A percentile compares a stretch with the other conserved stretches of the same genome.
phyloP scores from a whole-genome alignment of 2,329 filamentous ascomycete genomes.

The Sporothrix inflata region DNA sequence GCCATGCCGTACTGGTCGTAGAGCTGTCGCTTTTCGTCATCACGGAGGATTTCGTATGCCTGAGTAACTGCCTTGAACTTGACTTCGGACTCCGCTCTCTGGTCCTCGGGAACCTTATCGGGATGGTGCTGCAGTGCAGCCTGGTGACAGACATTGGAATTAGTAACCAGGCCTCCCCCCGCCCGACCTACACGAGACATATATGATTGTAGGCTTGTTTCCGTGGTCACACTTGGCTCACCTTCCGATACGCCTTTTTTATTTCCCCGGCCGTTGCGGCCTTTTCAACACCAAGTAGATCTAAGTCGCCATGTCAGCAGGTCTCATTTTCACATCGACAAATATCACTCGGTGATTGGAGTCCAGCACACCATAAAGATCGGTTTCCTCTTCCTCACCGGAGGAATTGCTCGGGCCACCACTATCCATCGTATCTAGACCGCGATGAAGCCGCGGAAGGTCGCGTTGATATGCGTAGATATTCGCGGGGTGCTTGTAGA shows the following conservation, averaged over 20 bases:
- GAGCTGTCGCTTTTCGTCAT: conserved; percentile 88
- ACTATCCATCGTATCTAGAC: conserved; percentile 34
- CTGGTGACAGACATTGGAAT: conserved; percentile 48
- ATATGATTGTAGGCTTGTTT: not conserved
- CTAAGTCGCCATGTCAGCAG: conserved; percentile 49
- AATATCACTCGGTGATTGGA: no score
- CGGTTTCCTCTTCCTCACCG: conserved; percentile 51
- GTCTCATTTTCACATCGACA: no score
- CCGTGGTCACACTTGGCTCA: conserved; percentile 43
- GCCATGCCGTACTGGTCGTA: conserved; percentile 97
- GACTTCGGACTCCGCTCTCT: conserved; percentile 81
- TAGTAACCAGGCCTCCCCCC: not conserved
- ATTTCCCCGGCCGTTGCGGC: conserved; percentile 77
- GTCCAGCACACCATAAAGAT: conserved; percentile 57
- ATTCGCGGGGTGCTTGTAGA: not conserved
- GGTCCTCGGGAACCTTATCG: conserved; percentile 88
- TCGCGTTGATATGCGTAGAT: not conserved
- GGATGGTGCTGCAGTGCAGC: conserved; percentile 87
- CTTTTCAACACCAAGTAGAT: conserved; percentile 75
- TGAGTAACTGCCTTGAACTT: conserved; percentile 92
- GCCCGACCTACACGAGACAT: not conserved
- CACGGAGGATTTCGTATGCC: conserved; percentile 96
- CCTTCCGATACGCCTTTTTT: conserved; percentile 96
- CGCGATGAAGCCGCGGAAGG: not conserved
- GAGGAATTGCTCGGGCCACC: conserved; percentile 34